Conservation (phyloP, 164 flowering plant species). For the Aristolochia californica region DNA sequence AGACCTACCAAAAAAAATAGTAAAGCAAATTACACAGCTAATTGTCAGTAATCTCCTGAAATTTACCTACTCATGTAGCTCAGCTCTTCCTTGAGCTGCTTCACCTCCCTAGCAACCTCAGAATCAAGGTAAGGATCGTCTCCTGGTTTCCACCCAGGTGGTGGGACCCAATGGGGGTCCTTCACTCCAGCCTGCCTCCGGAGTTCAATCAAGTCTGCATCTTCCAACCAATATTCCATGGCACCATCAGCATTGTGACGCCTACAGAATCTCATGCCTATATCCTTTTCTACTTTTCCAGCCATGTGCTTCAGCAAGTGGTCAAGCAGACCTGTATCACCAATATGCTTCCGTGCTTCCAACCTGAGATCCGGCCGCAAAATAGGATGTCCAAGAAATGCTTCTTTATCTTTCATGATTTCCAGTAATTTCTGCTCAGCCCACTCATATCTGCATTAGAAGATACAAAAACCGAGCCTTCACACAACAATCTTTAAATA, state of each 20-base stretch:
- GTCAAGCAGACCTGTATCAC: background rate
- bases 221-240: background rate
- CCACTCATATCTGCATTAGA: background rate
- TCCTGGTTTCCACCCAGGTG: background rate
- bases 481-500: background rate
- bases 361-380: background rate
- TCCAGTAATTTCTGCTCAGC: background rate
- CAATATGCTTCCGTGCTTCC: background rate
- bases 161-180: background rate
- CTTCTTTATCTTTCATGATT: constrained; percentile 3
- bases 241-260: background rate
- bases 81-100: background rate
- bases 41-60: background rate
- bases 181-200: background rate
- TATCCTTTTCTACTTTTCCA: constrained; percentile 1
- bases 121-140: background rate
- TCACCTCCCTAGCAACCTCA: background rate
- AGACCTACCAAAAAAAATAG: background rate
- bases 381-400: background rate
- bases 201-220: background rate
- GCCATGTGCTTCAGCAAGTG: constrained; percentile 1
- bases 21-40: background rate
- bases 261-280: background rate
- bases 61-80: background rate
- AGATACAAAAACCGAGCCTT: background rate